Evolutionary conservation across 805 yeast species (phyloP).

Genomic region (Candida silvicultrix): DNA sequence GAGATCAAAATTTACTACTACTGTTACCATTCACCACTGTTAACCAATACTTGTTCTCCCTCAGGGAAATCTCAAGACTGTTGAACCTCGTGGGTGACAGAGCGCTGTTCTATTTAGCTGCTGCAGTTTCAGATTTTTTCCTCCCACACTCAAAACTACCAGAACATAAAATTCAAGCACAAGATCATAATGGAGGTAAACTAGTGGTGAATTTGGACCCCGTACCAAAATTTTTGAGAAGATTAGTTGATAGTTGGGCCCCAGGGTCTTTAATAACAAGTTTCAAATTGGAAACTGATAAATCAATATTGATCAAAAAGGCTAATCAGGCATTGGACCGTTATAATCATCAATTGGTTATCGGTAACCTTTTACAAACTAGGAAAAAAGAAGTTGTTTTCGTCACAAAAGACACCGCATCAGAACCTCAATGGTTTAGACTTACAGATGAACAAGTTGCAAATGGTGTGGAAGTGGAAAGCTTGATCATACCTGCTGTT

Average conservation of each 20-base stretch:
- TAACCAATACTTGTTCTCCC: slow-evolving; percentile 84
- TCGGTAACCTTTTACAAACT: slow-evolving; percentile 87
- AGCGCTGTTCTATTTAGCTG: slow-evolving; percentile 84
- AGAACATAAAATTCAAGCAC: slow-evolving; percentile 91
- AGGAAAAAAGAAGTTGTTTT: slow-evolving; percentile 86
- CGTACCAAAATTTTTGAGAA: slow-evolving; percentile 86
- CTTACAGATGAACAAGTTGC: slow-evolving; percentile 36
- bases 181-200: slow-evolving; percentile 58
- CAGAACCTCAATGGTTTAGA: slow-evolving; percentile 40
- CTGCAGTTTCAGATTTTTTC: slow-evolving; percentile 96
- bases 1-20: slow-evolving; percentile 31
- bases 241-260: slow-evolving; percentile 92
- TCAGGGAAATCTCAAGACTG: slow-evolving; percentile 57
- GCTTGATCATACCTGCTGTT: slow-evolving; percentile 73
- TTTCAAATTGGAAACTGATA: slow-evolving; percentile 90
- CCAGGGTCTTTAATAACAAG: slow-evolving; percentile 92
- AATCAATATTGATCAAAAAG: slow-evolving; percentile 60
- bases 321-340: slow-evolving; percentile 74
- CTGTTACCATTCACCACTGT: slow-evolving; percentile 90
- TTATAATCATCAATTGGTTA: slow-evolving; percentile 89
- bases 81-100: slow-evolving; percentile 47
- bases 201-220: slow-evolving; percentile 85
- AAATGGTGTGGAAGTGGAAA: slow-evolving; percentile 60
- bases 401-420: slow-evolving; percentile 44
- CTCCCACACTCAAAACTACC: slow-evolving; percentile 81